A percentile compares a stretch with the other conserved stretches of the same genome.
phyloP scores from a whole-genome alignment of 116 monocot genomes.

The Thalassia testudinum region DNA sequence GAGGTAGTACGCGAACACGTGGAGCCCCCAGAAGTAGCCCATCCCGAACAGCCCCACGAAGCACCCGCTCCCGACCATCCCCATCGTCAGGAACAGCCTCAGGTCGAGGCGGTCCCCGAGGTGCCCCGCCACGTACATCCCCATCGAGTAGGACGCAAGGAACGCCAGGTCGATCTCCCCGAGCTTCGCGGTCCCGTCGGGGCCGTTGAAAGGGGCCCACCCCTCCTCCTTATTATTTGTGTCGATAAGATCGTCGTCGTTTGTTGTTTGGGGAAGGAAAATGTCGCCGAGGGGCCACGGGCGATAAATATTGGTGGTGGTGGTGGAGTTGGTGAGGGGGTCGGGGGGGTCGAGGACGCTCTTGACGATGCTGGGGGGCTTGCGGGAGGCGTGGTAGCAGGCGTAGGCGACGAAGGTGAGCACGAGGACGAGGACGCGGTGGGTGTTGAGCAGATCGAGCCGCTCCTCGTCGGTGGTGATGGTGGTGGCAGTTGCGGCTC shows the following conservation, averaged over 20 bases:
- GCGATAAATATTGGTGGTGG: background rate
- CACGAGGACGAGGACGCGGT: conserved; percentile 18
- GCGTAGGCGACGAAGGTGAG: conserved; percentile 59
- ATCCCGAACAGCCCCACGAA: conserved; percentile 30
- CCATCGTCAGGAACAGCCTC: conserved; percentile 31
- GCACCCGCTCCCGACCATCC: conserved; percentile 25
- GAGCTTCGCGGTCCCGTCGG: conserved; percentile 31
- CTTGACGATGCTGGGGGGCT: conserved; percentile 56
- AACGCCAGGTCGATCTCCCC: conserved; percentile 57
- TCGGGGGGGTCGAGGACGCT: conserved; percentile 27
- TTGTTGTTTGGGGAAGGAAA: background rate
- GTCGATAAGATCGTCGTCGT: background rate
- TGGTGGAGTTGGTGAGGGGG: conserved; percentile 6
- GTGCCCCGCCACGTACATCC: conserved; percentile 45
- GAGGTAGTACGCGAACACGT: conserved; percentile 27
- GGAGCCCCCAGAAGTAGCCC: conserved; percentile 33
- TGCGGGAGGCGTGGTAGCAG: conserved; percentile 53
- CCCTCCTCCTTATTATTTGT: conserved; percentile 1
- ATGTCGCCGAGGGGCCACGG: conserved; percentile 8
- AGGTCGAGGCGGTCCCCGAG: conserved; percentile 46
- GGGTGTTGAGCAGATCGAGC: background rate
- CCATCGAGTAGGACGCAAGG: conserved; percentile 39
- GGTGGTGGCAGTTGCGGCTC: too few species aligned
- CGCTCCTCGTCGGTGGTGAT: too few species aligned
- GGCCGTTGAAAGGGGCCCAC: conserved; percentile 39